These are phyloP conservation scores for Penicillium sp. DNA, from an alignment of 2,329 filamentous ascomycete genomes.

Conservation along the genomic window DNA sequence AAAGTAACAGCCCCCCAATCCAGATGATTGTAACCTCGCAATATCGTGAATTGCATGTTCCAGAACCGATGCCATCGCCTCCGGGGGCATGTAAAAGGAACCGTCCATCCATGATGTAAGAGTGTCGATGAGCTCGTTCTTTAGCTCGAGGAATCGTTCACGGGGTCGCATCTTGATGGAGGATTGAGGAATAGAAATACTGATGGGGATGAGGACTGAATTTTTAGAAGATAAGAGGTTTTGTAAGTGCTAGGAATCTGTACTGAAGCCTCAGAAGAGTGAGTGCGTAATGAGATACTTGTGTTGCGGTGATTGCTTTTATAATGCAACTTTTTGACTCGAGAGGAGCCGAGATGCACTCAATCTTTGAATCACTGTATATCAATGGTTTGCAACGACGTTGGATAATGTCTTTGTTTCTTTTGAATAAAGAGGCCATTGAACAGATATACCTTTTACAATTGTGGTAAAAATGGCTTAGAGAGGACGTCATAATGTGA, in stretches of 20 bases:
- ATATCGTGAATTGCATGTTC: background rate
- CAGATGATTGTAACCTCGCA: background rate
- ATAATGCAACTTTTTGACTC: background rate
- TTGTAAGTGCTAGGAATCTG: background rate
- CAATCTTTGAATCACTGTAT: background rate
- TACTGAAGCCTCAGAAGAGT: background rate
- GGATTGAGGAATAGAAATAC: background rate
- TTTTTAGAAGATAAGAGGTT: background rate
- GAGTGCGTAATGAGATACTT: background rate
- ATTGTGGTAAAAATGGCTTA: background rate
- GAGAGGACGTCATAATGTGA: no score
- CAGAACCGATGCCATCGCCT: background rate
- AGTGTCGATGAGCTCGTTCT: background rate
- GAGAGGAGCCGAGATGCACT: background rate
- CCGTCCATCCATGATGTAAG: constrained; percentile 2
- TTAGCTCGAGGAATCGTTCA: background rate
- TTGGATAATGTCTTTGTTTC: background rate
- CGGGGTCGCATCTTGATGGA: background rate
- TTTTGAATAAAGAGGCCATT: background rate
- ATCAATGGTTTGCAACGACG: background rate
- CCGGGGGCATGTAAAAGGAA: background rate
- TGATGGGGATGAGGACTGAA: background rate
- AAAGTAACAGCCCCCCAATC: background rate
- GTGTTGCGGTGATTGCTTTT: background rate
- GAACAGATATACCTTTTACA: background rate